Base-by-base conservation (phyloP, 768 basidiomycete genomes). In the Mrakia gelida region DNA sequence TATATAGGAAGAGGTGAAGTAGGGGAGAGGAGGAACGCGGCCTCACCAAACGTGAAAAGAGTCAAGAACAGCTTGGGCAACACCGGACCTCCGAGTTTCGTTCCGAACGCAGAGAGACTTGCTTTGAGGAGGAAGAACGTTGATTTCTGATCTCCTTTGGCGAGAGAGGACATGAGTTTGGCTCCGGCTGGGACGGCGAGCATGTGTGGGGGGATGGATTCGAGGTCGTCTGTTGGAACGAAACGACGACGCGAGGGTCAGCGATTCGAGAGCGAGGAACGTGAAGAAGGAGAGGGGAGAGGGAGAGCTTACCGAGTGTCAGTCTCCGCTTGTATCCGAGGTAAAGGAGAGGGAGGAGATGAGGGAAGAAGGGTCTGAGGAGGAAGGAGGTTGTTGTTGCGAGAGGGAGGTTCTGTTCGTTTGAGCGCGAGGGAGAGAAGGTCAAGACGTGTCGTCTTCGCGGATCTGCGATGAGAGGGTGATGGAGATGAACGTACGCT, bases 361-460 rank as follows among this genome's bases (percentile, higher is more conserved):
- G 65, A 8, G 67, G 65, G 68, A 76, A 76, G 68, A 76, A 76
- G 18, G 70, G 28, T 23, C 45, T 52, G 70, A 71, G 54, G 75
- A 61, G 23, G 45, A 76, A 76, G 23, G 75, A 76, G 26, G 75
- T 70, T 1, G 70, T 52, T 1, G 23, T 23, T 3, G 43, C 34
- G n/a, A 34, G 75, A 2, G 59, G 63, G 38, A 38, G 30, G 23
- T 41, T 49, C 75, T 75, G 61, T 21, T 52, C 3, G 2, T 5
- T 15, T 34, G 18, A 21, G 21, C 6, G 13, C 9, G 11, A 23
- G n/a, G 8, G 38, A 67, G 10, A 0, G 32, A 43, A 43, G 56
- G 3, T 32, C 23, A 16, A 5, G 30, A 65, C 28, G 34, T 11
- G 30, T 65, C 10, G 2, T n/a, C 21, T 23, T 34, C 28, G 7